Evolutionary conservation across 2,329 filamentous ascomycete genomes (phyloP).

Genomic region (Alternaria novae-zelandiae): DNA sequence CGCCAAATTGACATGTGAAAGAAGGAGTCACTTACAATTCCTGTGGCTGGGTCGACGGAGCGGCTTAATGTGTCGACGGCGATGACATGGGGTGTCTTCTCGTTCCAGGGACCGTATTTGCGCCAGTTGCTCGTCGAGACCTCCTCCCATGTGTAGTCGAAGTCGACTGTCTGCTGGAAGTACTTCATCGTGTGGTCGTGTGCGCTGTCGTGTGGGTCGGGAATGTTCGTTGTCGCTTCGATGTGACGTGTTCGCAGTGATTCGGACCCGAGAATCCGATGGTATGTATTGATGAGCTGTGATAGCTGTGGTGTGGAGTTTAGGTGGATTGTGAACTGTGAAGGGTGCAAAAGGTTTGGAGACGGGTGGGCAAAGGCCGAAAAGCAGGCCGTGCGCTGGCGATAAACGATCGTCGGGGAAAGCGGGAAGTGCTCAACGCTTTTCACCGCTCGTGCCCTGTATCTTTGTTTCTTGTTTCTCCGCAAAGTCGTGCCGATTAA

Average conservation of each 20-base stretch:
- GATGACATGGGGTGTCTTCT: slow-evolving; percentile 95
- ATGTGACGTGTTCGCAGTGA: slow-evolving; percentile 5
- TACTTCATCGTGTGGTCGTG: slow-evolving; percentile 75
- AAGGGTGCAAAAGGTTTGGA: slow-evolving; percentile 17
- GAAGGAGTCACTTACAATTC: slow-evolving; percentile 63
- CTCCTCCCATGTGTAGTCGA: slow-evolving; percentile 98
- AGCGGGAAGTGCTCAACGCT: slow-evolving; percentile 19
- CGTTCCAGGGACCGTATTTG: slow-evolving; percentile 99
- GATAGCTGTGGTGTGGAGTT: slow-evolving; percentile 11
- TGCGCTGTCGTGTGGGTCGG: slow-evolving; percentile 11
- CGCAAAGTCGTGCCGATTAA: not conserved
- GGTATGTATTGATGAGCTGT: slow-evolving; percentile 6
- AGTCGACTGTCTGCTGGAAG: slow-evolving; percentile 87
- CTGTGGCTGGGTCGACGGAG: slow-evolving; percentile 66
- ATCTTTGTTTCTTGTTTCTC: slow-evolving; percentile 1
- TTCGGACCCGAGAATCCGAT: not conserved
- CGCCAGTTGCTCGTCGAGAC: slow-evolving; percentile 97
- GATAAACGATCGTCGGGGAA: slow-evolving; percentile 22
- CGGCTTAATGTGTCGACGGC: slow-evolving; percentile 92
- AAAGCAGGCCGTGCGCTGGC: slow-evolving; percentile 22
- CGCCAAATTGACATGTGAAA: slow-evolving; percentile 14
- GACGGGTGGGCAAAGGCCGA: slow-evolving; percentile 24
- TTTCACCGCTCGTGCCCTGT: slow-evolving; percentile 17
- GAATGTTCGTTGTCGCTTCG: not conserved
- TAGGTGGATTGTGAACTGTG: slow-evolving; percentile 10